Percentiles rank a stretch among this genome's conserved stretches.
Conservation (phyloP, 257 asterid species). For the Solanum sitiens region DNA sequence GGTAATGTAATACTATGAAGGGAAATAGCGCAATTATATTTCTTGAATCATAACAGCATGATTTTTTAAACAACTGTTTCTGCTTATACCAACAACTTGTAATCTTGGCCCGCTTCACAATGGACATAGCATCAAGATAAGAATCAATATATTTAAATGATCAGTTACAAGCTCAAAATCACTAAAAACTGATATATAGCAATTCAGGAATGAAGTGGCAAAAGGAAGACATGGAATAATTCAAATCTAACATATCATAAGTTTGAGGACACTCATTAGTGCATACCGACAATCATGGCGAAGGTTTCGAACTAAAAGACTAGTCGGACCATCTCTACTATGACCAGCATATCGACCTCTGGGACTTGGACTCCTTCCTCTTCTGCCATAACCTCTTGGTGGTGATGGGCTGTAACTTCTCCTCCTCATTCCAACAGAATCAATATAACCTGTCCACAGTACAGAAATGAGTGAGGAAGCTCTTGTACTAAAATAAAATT, state of each 20-base stretch:
- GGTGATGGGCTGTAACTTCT: slow-evolving; percentile 95
- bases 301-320: slow-evolving; percentile 89
- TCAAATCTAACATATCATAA: not conserved
- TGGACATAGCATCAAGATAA: not conserved
- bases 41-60: not conserved
- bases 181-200: not conserved
- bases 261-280: not conserved
- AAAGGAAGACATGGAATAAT: not conserved
- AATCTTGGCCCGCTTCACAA: not conserved
- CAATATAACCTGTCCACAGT: not conserved
- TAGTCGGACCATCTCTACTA: slow-evolving; percentile 64
- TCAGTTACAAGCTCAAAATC: not conserved
- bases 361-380: slow-evolving; percentile 73
- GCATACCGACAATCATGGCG: slow-evolving; percentile 83
- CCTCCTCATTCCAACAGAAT: slow-evolving; percentile 47
- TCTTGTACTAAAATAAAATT: not conserved
- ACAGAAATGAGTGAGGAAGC: not conserved
- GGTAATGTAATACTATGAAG: not conserved
- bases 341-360: slow-evolving; percentile 56
- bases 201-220: not conserved
- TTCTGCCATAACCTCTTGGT: slow-evolving; percentile 82
- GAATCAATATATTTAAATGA: not conserved
- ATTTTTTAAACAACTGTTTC: not conserved
- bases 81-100: not conserved
- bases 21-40: not conserved